Evolutionary conservation across 352 stramenopile genomes (phyloP), one percentile per base, ranked within the genome.

Genomic region (Phytophthora litchii): DNA sequence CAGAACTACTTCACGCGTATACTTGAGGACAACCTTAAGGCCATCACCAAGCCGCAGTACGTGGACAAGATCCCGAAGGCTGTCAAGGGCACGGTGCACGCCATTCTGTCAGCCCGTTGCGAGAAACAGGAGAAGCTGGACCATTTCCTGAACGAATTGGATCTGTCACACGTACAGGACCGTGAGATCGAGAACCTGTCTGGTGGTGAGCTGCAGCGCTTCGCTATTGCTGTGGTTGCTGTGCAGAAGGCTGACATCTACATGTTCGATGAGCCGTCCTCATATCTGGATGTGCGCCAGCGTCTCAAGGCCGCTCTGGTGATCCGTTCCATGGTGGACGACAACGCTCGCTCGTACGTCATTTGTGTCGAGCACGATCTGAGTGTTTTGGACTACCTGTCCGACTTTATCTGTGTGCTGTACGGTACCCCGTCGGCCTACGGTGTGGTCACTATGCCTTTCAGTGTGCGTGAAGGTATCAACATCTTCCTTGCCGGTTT

Each of bases 1-100:
- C 98, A 99, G 76, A 99, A 99, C 80, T 99, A 99, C 84, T 99
- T 99, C 57, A 99, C 96, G 42, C 96, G 96, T 56, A 99, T 99
- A 67, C 80, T 99, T 7, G 97, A 95, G 54, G 97, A 99, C 78
- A 98, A 99, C 67, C 86, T 99, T 40, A 99, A 99, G 80, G 97
- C 97, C 20, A 98, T 98, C 42, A 99, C 98, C 69, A 99, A 99
- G 83, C 97, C 97, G 16, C 98, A 99, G 85, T 99, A 99, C 74
- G 97, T 99, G 36, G 97, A 99, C 89, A 97, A 99, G 74, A 99
- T 99, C 76, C 97, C 97, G 14, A 88, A 95, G 50, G 96, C 96
- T 10, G 91, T 99, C 19, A 96, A 98, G 68, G 97, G 97, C 23
- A 90, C 95, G 38, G 96, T 99, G 25, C 77, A 79, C 32, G 87